These are phyloP conservation scores for Agaricales sp. DNA, from an alignment of 1,284 basidiomycete genomes.

Conservation along the genomic window DNA sequence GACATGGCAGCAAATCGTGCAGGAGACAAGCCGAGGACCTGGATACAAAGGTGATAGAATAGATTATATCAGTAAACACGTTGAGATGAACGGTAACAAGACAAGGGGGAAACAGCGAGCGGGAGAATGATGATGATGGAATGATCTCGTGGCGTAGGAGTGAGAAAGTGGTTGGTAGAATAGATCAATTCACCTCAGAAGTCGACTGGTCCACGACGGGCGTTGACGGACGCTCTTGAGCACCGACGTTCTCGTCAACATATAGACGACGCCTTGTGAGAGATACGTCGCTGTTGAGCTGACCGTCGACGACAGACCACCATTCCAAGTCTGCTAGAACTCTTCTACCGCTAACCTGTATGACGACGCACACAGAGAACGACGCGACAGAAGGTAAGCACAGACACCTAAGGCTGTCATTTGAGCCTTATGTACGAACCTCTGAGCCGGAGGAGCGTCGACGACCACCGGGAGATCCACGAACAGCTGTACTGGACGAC, in stretches of 20 bases:
- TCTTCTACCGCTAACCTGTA: constrained; percentile 33
- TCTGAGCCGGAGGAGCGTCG: constrained; percentile 60
- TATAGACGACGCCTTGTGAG: constrained; percentile 17
- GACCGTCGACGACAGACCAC: constrained; percentile 69
- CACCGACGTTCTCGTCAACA: constrained; percentile 17
- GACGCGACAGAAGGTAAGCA: background rate
- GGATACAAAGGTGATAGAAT: constrained; percentile 12
- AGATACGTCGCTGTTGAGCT: constrained; percentile 24
- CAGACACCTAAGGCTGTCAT: background rate
- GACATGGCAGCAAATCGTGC: constrained; percentile 40
- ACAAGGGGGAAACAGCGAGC: constrained; percentile 78
- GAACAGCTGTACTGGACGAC: constrained; percentile 17
- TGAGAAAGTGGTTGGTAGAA: constrained; percentile 19
- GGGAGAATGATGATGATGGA: constrained; percentile 95
- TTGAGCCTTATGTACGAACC: constrained; percentile 17
- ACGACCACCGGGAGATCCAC: constrained; percentile 30
- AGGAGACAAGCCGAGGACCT: constrained; percentile 23
- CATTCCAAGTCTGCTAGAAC: constrained; percentile 77
- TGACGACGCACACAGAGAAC: background rate
- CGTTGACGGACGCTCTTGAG: constrained; percentile 19
- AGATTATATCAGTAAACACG: constrained; percentile 5
- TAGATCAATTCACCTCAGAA: constrained; percentile 16
- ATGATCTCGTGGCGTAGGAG: constrained; percentile 20
- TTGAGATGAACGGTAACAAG: too few relatives aligned
- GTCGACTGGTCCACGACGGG: too few relatives aligned